Evolutionary conservation across 75 land plant species (phyloP).

Genomic region (Selaginella moellendorffii): DNA sequence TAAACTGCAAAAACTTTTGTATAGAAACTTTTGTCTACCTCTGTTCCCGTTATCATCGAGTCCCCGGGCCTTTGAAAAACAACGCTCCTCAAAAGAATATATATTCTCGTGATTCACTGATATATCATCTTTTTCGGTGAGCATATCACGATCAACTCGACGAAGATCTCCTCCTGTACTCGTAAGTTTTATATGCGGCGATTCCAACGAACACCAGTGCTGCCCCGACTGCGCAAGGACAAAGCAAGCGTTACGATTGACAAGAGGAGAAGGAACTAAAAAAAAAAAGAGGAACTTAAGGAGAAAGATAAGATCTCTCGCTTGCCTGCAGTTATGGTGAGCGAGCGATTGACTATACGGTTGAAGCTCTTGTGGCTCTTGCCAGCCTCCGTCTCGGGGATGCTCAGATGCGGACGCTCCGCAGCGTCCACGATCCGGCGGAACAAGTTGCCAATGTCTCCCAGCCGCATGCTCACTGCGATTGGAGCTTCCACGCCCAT

Average conservation of each 20-base stretch:
- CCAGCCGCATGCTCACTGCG: constrained; percentile 21
- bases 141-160: neutral
- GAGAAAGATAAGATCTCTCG: too few species aligned
- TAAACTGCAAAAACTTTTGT: too few species aligned
- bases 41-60: too few species aligned
- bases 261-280: constrained; percentile 7
- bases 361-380: constrained; percentile 11
- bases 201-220: constrained; percentile 70
- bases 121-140: too few species aligned
- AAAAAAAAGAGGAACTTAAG: too few species aligned
- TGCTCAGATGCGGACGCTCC: constrained; percentile 20
- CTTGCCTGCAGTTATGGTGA: constrained; percentile 17
- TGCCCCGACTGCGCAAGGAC: constrained; percentile 57
- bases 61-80: too few species aligned
- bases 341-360: constrained; percentile 14
- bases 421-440: constrained; percentile 24
- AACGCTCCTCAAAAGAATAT: too few species aligned
- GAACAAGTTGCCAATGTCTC: constrained; percentile 16
- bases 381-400: constrained; percentile 20
- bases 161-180: neutral
- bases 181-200: constrained; percentile 43
- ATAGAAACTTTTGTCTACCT: too few species aligned
- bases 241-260: neutral
- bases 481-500: constrained; percentile 22
- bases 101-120: too few species aligned